Conservation (phyloP, 768 basidiomycete species). For the Russula abietina region DNA sequence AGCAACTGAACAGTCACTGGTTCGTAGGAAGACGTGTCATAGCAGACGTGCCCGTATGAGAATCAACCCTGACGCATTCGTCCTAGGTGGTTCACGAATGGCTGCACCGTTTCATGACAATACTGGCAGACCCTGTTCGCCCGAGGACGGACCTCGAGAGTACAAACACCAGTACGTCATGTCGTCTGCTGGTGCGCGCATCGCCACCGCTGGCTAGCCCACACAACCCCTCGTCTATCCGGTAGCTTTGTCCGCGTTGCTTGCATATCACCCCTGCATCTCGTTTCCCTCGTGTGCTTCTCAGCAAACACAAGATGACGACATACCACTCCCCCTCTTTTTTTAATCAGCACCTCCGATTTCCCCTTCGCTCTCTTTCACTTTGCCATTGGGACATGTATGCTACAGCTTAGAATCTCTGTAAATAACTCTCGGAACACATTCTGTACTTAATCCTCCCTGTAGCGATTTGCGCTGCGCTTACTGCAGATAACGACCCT, state of each 20-base stretch:
- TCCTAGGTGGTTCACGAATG: slow-evolving; percentile 68
- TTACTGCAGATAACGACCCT: too few relatives aligned
- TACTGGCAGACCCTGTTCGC: not conserved
- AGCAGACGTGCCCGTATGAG: not conserved
- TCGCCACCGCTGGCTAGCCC: not conserved
- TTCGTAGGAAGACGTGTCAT: slow-evolving; percentile 29
- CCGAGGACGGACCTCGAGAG: not conserved
- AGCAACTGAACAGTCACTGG: slow-evolving; percentile 60
- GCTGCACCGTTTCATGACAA: slow-evolving; percentile 51
- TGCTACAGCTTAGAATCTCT: not conserved
- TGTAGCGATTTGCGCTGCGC: not conserved
- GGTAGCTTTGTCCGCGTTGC: not conserved
- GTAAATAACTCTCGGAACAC: not conserved
- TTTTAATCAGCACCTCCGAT: not conserved
- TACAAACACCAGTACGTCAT: not conserved
- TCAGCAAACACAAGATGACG: not conserved
- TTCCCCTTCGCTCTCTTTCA: not conserved
- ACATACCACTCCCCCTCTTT: not conserved
- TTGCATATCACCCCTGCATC: not conserved
- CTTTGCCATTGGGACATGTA: slow-evolving; percentile 2
- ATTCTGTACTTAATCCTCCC: too few relatives aligned
- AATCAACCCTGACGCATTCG: slow-evolving; percentile 15
- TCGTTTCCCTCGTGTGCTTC: not conserved
- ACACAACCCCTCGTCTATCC: not conserved
- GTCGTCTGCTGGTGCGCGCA: not conserved